Percentiles rank a stretch among this genome's conserved stretches.
These are phyloP conservation scores for Pestalotiopsis fici DNA, from an alignment of 2,329 filamentous ascomycete species.

Conservation along the genomic window DNA sequence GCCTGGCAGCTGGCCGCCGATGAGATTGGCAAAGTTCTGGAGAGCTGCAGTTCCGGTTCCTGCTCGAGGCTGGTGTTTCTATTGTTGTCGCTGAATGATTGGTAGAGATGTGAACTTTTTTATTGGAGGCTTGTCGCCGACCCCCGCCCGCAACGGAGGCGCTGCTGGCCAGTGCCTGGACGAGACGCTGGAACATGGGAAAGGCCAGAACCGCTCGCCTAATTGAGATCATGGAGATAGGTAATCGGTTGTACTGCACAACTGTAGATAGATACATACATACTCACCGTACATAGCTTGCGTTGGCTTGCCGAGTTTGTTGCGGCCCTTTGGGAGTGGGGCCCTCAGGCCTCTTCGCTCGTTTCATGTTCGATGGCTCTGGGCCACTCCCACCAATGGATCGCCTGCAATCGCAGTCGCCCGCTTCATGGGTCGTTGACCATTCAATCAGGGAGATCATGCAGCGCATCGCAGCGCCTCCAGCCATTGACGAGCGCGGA, in stretches of 20 bases:
- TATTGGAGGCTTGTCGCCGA: not conserved
- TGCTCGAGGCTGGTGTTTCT: not conserved
- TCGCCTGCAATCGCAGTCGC: not conserved
- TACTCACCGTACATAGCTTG: not conserved
- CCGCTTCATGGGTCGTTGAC: not conserved
- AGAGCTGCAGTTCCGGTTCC: slow-evolving; percentile 3
- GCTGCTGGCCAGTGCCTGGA: not conserved
- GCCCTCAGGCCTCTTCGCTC: slow-evolving; percentile 5
- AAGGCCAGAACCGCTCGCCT: not conserved
- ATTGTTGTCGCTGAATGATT: slow-evolving; percentile 8
- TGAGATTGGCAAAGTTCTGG: not conserved
- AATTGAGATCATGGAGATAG: no score
- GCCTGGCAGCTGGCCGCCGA: slow-evolving; percentile 3
- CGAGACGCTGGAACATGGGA: not conserved
- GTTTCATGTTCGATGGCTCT: slow-evolving; percentile 10
- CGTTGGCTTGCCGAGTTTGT: not conserved
- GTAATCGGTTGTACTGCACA: no score
- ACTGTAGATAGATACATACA: not conserved
- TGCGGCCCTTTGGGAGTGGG: not conserved
- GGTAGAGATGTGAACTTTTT: not conserved
- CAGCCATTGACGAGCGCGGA: slow-evolving; percentile 1
- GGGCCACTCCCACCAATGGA: slow-evolving; percentile 10
- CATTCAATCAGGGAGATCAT: slow-evolving; percentile 10
- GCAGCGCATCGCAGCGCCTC: not conserved
- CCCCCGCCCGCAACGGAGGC: not conserved